These are phyloP conservation scores for Cordyceps cicadae DNA, from an alignment of 2,329 filamentous ascomycete genomes.

Conservation along the genomic window DNA sequence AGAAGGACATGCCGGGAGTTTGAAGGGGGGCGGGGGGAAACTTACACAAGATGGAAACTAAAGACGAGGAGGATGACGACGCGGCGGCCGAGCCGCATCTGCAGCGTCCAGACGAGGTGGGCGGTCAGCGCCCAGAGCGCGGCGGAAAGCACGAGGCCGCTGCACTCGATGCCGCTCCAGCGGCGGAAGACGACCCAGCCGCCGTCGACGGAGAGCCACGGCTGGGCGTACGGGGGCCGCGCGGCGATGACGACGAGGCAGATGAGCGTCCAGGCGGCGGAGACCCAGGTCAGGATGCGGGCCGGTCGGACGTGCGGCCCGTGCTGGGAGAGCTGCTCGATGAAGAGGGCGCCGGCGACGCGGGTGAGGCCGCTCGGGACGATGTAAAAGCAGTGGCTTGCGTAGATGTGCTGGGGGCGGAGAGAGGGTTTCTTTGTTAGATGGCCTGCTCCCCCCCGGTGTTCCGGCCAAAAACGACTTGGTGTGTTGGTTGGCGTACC, in stretches of 20 bases:
- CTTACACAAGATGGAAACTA: constrained; percentile 2
- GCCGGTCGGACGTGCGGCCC: constrained; percentile 10
- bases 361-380: constrained; percentile 9
- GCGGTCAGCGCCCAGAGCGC: constrained; percentile 8
- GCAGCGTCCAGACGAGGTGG: constrained; percentile 10
- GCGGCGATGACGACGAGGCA: background rate
- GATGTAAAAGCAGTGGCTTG: constrained; percentile 8
- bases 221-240: background rate
- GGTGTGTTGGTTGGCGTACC: background rate
- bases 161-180: constrained; percentile 10
- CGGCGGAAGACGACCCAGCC: background rate
- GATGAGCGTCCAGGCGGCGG: constrained; percentile 2
- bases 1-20: too few species aligned
- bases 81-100: constrained; percentile 6
- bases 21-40: background rate
- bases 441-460: too few species aligned
- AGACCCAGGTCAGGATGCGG: background rate
- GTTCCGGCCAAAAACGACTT: background rate
- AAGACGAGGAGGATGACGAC: constrained; percentile 10
- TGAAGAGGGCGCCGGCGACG: constrained; percentile 7
- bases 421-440: too few species aligned
- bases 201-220: background rate
- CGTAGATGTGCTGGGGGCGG: background rate
- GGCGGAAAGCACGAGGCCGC: constrained; percentile 7
- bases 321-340: constrained; percentile 10